A percentile compares a stretch with the other conserved stretches of the same genome.
phyloP scores from a whole-genome alignment of 352 stramenopile species.

The Phytophthora tentaculata region DNA sequence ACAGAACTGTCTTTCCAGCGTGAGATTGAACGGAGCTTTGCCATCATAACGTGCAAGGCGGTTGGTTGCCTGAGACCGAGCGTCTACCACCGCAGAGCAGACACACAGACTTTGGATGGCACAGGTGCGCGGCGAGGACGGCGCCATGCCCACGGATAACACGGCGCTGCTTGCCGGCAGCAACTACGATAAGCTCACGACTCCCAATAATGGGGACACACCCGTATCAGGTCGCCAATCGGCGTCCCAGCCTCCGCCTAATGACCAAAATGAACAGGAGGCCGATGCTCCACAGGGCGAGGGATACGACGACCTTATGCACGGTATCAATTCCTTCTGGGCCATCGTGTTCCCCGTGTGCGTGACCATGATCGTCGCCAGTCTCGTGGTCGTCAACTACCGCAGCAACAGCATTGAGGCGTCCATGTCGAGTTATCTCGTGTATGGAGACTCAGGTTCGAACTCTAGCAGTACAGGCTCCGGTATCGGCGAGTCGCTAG shows the following conservation, averaged over 20 bases:
- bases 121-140: constrained; percentile 26
- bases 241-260: constrained; percentile 9
- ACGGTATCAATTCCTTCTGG: constrained; percentile 90
- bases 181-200: constrained; percentile 72
- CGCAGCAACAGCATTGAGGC: constrained; percentile 74
- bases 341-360: constrained; percentile 84
- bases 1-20: constrained; percentile 35
- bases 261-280: constrained; percentile 12
- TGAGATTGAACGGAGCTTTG: constrained; percentile 10
- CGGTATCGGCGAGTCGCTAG: constrained; percentile 69
- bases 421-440: constrained; percentile 86
- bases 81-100: not conserved
- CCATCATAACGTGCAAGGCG: constrained; percentile 1
- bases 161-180: constrained; percentile 36
- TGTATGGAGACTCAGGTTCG: constrained; percentile 73
- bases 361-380: constrained; percentile 84
- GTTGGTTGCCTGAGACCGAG: constrained; percentile 26
- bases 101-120: constrained; percentile 30
- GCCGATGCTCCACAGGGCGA: constrained; percentile 28
- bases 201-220: constrained; percentile 47
- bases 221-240: constrained; percentile 17
- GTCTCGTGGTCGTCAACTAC: constrained; percentile 87
- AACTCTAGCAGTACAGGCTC: constrained; percentile 19
- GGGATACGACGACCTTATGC: constrained; percentile 76
- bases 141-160: constrained; percentile 45